Evolutionary conservation across 345 rosid genomes (phyloP).

Genomic region (Aethionema arabicum): DNA sequence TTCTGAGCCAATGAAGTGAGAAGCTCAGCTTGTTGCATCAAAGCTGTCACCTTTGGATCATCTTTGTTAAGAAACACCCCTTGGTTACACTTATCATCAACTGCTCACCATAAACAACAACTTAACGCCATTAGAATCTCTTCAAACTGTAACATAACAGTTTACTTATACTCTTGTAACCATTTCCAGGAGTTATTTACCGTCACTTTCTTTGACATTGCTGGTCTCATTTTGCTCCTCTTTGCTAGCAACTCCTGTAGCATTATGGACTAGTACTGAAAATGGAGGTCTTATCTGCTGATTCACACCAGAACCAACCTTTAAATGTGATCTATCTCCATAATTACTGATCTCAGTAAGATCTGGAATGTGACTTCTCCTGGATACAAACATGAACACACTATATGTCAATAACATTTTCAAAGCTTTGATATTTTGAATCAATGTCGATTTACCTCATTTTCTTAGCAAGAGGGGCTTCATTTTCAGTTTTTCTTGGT

Average conservation of each 20-base stretch:
- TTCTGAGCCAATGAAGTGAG: conserved; percentile 75
- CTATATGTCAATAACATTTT: conserved; percentile 15
- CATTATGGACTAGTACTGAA: conserved; percentile 54
- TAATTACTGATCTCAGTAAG: conserved; percentile 41
- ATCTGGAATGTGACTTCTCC: conserved; percentile 69
- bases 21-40: conserved; percentile 93
- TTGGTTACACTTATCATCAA: conserved; percentile 45
- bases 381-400: conserved; percentile 40
- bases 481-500: conserved; percentile 44
- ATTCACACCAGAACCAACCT: conserved; percentile 38
- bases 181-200: conserved; percentile 39
- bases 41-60: conserved; percentile 72
- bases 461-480: conserved; percentile 50
- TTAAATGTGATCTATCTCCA: conserved; percentile 54
- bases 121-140: neutral
- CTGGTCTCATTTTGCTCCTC: conserved; percentile 35
- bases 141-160: conserved; percentile 6
- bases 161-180: conserved; percentile 1
- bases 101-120: conserved; percentile 38
- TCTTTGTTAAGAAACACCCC: conserved; percentile 70
- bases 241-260: conserved; percentile 32
- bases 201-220: conserved; percentile 48
- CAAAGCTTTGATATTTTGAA: conserved; percentile 15
- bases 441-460: conserved; percentile 45
- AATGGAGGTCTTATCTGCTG: conserved; percentile 66